phyloP scores from a whole-genome alignment of 768 basidiomycete species.

The Pholiota microspora region DNA sequence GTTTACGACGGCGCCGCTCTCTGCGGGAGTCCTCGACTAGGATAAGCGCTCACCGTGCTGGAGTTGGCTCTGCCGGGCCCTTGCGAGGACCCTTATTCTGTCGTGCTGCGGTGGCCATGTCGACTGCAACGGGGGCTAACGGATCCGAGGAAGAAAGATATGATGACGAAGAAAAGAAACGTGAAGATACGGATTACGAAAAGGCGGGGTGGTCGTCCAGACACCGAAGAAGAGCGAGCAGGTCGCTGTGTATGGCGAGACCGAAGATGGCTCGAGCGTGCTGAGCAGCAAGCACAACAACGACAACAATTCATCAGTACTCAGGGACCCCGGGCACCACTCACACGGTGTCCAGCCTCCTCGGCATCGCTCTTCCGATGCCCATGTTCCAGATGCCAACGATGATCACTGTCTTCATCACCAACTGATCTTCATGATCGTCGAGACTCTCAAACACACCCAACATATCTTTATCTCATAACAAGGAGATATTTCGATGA shows the following conservation, averaged over 20 bases:
- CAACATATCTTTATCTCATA: too few species aligned
- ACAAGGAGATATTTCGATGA: too few species aligned
- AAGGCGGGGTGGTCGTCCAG: slow-evolving; percentile 32
- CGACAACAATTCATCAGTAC: slow-evolving; percentile 6
- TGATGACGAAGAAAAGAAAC: slow-evolving; percentile 25
- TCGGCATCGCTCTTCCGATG: background rate
- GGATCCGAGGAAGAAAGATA: slow-evolving; percentile 5
- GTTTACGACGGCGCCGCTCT: slow-evolving; percentile 2
- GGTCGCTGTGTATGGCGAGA: slow-evolving; percentile 26
- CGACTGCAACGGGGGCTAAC: background rate
- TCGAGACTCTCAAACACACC: too few species aligned
- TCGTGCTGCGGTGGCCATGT: slow-evolving; percentile 66
- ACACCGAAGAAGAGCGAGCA: slow-evolving; percentile 34
- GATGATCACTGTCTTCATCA: background rate
- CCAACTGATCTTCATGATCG: too few species aligned
- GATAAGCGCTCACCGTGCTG: slow-evolving; percentile 45
- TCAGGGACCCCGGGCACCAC: slow-evolving; percentile 12
- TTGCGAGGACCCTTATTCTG: slow-evolving; percentile 65
- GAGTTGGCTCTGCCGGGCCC: slow-evolving; percentile 55
- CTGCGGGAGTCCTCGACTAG: too few species aligned
- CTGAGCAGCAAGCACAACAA: slow-evolving; percentile 8
- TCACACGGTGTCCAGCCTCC: background rate
- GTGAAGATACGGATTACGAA: slow-evolving; percentile 28
- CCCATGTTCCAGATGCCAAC: too few species aligned
- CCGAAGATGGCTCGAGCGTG: slow-evolving; percentile 21